Conservation (phyloP, 345 rosid genomes). For the Ailanthus altissimus region DNA sequence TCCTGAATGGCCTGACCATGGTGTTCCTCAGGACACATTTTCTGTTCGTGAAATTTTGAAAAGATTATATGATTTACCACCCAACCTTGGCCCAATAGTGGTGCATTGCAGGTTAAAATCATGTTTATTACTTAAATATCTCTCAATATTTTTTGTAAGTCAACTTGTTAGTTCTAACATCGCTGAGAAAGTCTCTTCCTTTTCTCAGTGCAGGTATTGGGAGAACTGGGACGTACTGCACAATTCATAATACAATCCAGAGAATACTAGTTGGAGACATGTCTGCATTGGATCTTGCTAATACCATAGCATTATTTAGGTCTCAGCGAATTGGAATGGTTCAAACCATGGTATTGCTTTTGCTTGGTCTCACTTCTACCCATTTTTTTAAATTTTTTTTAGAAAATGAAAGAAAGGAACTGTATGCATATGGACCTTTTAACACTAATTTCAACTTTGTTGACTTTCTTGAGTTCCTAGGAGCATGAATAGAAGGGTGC, state of each 20-base stretch:
- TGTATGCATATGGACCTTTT: neutral
- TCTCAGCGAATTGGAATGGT: slow-evolving; percentile 94
- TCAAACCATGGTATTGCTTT: slow-evolving; percentile 72
- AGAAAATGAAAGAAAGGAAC: no score
- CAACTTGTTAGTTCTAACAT: neutral
- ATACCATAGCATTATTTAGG: slow-evolving; percentile 65
- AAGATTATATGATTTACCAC: slow-evolving; percentile 55
- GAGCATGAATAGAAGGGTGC: neutral
- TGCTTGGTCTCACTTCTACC: slow-evolving; percentile 13
- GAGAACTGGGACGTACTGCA: slow-evolving; percentile 93
- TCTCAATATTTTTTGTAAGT: slow-evolving; percentile 15
- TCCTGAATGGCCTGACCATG: slow-evolving; percentile 99
- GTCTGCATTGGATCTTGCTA: slow-evolving; percentile 77
- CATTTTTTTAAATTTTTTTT: neutral
- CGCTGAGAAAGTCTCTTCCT: slow-evolving; percentile 32
- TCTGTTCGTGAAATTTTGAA: slow-evolving; percentile 82
- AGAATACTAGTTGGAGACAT: slow-evolving; percentile 84
- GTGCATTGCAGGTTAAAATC: slow-evolving; percentile 93
- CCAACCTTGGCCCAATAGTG: slow-evolving; percentile 73
- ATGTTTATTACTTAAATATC: neutral
- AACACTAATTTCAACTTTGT: slow-evolving; percentile 11
- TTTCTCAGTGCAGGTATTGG: slow-evolving; percentile 94
- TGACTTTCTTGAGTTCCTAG: neutral
- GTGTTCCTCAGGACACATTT: slow-evolving; percentile 74
- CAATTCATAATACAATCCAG: slow-evolving; percentile 91